Evolutionary conservation across 345 rosid genomes (phyloP).

Genomic region (Acer campestre): DNA sequence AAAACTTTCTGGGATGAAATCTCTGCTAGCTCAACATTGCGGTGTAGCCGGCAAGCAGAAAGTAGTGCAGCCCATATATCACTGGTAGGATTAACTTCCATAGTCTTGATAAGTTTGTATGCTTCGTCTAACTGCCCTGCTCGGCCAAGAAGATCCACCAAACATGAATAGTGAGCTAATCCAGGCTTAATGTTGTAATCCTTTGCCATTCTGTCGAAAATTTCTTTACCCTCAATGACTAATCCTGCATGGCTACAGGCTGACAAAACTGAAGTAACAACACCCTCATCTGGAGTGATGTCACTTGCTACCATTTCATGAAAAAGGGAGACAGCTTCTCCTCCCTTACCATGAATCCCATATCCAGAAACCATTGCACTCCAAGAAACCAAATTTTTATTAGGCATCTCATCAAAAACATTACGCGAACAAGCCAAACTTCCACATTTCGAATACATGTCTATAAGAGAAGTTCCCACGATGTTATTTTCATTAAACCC

Average conservation of each 20-base stretch:
- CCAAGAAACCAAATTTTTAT: conserved; percentile 25
- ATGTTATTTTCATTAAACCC: conserved; percentile 18
- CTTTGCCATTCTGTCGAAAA: conserved; percentile 23
- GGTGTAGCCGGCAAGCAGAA: conserved; percentile 27
- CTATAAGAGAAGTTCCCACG: conserved; percentile 30
- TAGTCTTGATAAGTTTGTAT: conserved; percentile 11
- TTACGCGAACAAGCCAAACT: conserved; percentile 21
- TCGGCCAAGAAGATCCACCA: conserved; percentile 38
- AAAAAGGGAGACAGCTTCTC: conserved; percentile 27
- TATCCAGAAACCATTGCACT: conserved; percentile 35
- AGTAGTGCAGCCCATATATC: conserved; percentile 34
- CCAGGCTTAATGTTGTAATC: conserved; percentile 20
- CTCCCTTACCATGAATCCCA: conserved; percentile 28
- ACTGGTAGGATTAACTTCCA: conserved; percentile 19
- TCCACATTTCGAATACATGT: conserved; percentile 36
- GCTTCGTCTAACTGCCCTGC: conserved; percentile 32
- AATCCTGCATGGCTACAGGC: conserved; percentile 38
- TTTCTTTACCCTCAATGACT: conserved; percentile 34
- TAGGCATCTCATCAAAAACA: conserved; percentile 27
- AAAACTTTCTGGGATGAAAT: conserved; percentile 21
- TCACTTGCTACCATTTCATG: conserved; percentile 21
- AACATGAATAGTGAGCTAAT: conserved; percentile 25
- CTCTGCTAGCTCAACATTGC: conserved; percentile 32
- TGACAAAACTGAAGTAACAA: conserved; percentile 33
- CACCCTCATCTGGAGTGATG: conserved; percentile 28